Base-by-base conservation (phyloP, 2,329 filamentous ascomycete genomes). In the Metarhizium anisopliae region DNA sequence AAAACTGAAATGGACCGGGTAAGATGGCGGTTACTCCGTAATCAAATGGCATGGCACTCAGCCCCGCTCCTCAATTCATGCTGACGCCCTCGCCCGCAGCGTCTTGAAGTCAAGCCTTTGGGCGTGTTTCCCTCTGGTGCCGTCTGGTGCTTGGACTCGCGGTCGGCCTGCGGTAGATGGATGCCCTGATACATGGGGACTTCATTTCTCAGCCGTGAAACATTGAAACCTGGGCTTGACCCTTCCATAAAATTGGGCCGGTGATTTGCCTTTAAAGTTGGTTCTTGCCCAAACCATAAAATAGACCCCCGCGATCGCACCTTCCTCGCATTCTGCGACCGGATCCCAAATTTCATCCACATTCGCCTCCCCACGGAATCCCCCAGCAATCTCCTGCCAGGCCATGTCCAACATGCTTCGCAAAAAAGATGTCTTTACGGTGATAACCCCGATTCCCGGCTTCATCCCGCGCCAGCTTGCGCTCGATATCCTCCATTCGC, bases 401-500 rank as follows among this genome's bases (percentile, higher is more conserved):
- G 25, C 25, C 25, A 25, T 25, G 38, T 47, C 54, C 59, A 71
- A 67, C 58, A 81, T 83, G 74, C 69, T 84, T 59, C 76, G 78
- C 61, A 87, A 83, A 68, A 87, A 85, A 66, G 80, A 83, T 59
- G 75, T 77, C 30, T 85, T 86, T 68, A 87, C 84, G 30, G 80
- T 86, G 61, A 80, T 88, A 66, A 89, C 85, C 56, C 83, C 85
- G 50, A 86, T 89, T 52, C 85, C 85, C 36, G 75, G 77, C 65
- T 85, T 84, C 69, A 86, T 89, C 60, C 85, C 85, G 18, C 84
- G 85, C 59, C 84, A 88, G 67, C 77, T 89, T 55, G 85, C 85
- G 61, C 78, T 89, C 70, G 85, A 88, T 66, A 86, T 89, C 66
- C 80, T 89, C 56, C 85, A 88, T 67, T 81, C 81, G 60, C 85